Base-by-base conservation (phyloP, 2,329 filamentous ascomycete genomes). In the Colletotrichum gigasporum region DNA sequence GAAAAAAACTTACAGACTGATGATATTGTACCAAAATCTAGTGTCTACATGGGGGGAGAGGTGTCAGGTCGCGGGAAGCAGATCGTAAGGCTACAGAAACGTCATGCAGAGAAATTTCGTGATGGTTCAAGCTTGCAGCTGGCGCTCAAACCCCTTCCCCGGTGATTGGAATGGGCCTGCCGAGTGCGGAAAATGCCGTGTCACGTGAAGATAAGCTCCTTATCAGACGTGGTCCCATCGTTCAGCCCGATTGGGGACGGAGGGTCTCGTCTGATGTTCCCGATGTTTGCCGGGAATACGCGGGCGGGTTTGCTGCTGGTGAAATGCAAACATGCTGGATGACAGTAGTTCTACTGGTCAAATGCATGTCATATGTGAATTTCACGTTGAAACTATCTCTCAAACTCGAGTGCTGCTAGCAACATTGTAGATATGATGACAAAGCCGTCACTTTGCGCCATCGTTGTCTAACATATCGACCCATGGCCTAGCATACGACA, bases 1-100 rank as follows among this genome's bases (percentile, higher is more conserved):
- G 8, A n/a, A n/a, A 4, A 22, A 12, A n/a, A 59, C 63, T 66
- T 58, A 66, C 63, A 63, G 58, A 63, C 52, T 63, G 59, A 63
- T 52, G 59, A 63, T 50, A 35, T 52, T 57, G 11, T 39, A 41
- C 9, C 28, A 39, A n/a, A 1, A 14, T 53, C 35, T 30, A 18
- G 14, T 32, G 26, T 58, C 63, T 66, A 66, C 63, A 66, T 66
- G 63, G 35, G 63, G 45, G 37, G 37, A 16, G 26, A 30, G 34
- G 35, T 11, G 39, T 12, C 20, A 22, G 47, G 11, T 58, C 34
- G 47, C 16, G 14, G 20, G 14, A 41, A n/a, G 26, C n/a, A 42
- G 32, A 50, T 37, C 16, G 35, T 32, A 48, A n/a, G 41, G 14
- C 37, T 60, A 35, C 32, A 41, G 41, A 12, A 34, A 47, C 50